Percentiles rank a stretch among this genome's conserved stretches.
Conservation (phyloP, 352 stramenopile species). For the Aphanomyces astaci region DNA sequence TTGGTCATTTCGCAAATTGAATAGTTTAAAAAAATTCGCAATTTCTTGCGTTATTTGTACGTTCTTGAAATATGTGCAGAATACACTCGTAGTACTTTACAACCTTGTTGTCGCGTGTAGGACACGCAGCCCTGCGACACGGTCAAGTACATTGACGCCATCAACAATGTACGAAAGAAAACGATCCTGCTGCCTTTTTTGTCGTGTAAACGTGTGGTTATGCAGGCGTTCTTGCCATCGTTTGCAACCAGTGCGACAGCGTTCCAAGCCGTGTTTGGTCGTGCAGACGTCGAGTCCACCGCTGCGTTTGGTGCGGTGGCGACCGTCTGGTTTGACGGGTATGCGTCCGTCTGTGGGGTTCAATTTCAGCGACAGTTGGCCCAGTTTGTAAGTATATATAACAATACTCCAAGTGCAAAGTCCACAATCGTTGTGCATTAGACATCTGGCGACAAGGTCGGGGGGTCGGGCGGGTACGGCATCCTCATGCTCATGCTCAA, state of each 20-base stretch:
- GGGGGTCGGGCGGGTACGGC: conserved; percentile 41
- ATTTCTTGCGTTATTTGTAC: too few species aligned
- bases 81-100: too few species aligned
- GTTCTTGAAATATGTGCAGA: too few species aligned
- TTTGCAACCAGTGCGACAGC: not conserved
- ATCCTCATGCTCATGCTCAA: conserved; percentile 79
- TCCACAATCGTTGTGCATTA: too few species aligned
- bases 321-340: conserved; percentile 7
- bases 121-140: not conserved
- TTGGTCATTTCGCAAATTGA: too few species aligned
- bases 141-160: conserved; percentile 25
- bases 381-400: conserved; percentile 35
- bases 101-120: not conserved
- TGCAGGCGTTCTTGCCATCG: conserved; percentile 10
- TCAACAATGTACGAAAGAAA: conserved; percentile 28
- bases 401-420: too few species aligned
- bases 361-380: conserved; percentile 13
- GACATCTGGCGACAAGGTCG: not conserved
- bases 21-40: too few species aligned
- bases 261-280: conserved; percentile 14
- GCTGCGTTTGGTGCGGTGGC: conserved; percentile 2
- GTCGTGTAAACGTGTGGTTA: not conserved
- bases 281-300: not conserved
- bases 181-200: not conserved
- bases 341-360: conserved; percentile 9